A percentile compares a stretch with the other conserved stretches of the same genome.
Evolutionary conservation across 2,329 filamentous ascomycete species (phyloP).

Genomic region (Calycina herbarum): DNA sequence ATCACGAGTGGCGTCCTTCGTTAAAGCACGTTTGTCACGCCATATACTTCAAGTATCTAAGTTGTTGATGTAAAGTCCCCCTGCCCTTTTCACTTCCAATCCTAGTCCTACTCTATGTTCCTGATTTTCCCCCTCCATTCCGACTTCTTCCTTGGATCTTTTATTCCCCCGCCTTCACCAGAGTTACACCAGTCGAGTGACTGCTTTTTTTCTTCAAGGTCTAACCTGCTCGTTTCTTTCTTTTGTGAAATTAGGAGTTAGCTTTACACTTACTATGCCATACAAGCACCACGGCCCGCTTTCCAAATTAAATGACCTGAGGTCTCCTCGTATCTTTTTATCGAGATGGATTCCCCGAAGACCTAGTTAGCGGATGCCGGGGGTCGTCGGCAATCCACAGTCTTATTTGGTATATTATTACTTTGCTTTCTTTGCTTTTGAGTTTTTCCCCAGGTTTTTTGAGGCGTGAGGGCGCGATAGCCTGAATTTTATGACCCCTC

Average conservation of each 20-base stretch:
- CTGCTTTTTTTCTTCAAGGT: not conserved
- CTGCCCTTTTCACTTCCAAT: not conserved
- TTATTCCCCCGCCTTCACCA: not conserved
- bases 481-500: slow-evolving; percentile 10
- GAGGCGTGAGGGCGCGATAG: slow-evolving; percentile 13
- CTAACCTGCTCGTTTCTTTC: not conserved
- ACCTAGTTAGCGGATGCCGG: slow-evolving; percentile 4
- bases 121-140: not conserved
- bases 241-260: not conserved
- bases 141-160: not conserved
- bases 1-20: not conserved
- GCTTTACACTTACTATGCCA: not conserved
- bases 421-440: not conserved
- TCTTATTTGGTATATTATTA: slow-evolving; percentile 9
- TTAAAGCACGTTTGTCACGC: not conserved
- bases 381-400: not conserved
- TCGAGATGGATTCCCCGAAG: slow-evolving; percentile 5
- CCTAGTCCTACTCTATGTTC: not conserved
- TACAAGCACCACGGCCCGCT: slow-evolving; percentile 14
- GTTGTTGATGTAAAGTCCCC: not conserved
- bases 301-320: slow-evolving; percentile 13
- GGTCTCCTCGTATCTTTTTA: slow-evolving; percentile 16
- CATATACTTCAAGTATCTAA: not conserved
- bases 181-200: not conserved
- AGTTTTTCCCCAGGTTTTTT: not conserved